Evolutionary conservation across 2,329 filamentous ascomycete species (phyloP).

Genomic region (Aotearoamyces nothofagi): DNA sequence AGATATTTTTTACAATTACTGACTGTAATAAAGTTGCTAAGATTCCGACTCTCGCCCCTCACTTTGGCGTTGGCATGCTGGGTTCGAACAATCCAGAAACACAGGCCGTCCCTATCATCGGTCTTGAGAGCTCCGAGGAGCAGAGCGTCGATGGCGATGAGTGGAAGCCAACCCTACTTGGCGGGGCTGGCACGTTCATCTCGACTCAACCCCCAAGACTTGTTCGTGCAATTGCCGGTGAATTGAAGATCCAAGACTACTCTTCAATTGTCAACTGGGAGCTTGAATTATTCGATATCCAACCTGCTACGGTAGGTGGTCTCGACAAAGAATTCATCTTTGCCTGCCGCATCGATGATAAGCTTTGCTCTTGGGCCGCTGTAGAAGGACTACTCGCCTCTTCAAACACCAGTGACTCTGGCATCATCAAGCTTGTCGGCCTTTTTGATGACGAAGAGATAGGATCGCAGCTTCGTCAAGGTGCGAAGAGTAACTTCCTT

Average conservation of each 20-base stretch:
- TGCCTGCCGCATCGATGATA: constrained; percentile 90
- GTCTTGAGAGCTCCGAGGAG: constrained; percentile 59
- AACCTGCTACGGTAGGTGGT: constrained; percentile 71
- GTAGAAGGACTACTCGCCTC: constrained; percentile 68
- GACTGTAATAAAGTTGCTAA: too few relatives aligned
- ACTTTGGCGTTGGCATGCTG: constrained; percentile 69
- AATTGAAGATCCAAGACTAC: constrained; percentile 62
- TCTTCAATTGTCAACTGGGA: constrained; percentile 87
- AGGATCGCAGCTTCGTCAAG: constrained; percentile 78
- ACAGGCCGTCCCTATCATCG: constrained; percentile 86
- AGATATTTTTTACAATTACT: too few relatives aligned
- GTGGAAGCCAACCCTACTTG: constrained; percentile 15
- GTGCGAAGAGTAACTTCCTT: constrained; percentile 79
- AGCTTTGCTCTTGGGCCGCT: constrained; percentile 89
- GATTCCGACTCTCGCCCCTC: constrained; percentile 81
- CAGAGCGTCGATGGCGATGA: constrained; percentile 17
- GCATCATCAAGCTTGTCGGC: constrained; percentile 78
- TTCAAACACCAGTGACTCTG: constrained; percentile 34
- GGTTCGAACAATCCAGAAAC: constrained; percentile 70
- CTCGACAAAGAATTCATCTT: constrained; percentile 90
- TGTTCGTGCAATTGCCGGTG: constrained; percentile 64
- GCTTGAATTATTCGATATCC: constrained; percentile 82
- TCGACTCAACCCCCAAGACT: constrained; percentile 74
- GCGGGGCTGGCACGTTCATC: constrained; percentile 42
- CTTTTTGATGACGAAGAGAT: constrained; percentile 98